These are phyloP conservation scores for Torulaspora pretoriensis DNA, from an alignment of 1,139 yeast species.

Conservation along the genomic window DNA sequence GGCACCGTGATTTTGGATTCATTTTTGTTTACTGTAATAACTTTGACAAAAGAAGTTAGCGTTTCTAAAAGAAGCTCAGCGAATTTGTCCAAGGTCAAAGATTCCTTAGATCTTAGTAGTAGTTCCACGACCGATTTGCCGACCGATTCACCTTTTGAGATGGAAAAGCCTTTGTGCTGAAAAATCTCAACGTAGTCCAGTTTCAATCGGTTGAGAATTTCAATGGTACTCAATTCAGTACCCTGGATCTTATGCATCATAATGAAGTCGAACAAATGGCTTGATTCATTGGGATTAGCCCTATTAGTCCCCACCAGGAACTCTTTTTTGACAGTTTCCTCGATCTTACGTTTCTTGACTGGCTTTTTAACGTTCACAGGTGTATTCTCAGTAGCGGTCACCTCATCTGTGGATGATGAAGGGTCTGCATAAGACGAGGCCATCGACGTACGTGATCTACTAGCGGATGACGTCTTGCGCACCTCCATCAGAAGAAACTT, in stretches of 20 bases:
- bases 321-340: constrained; percentile 21
- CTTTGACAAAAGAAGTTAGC: constrained; percentile 35
- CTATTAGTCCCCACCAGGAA: constrained; percentile 22
- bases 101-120: constrained; percentile 21
- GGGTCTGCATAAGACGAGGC: constrained; percentile 8
- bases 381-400: constrained; percentile 8
- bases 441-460: constrained; percentile 10
- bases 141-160: constrained; percentile 34
- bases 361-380: constrained; percentile 30
- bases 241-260: constrained; percentile 46
- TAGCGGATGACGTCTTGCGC: constrained; percentile 21
- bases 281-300: constrained; percentile 38
- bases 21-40: constrained; percentile 25
- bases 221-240: constrained; percentile 45
- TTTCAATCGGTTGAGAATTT: constrained; percentile 47
- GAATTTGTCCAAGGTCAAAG: constrained; percentile 25
- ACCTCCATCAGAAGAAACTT: constrained; percentile 52
- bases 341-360: constrained; percentile 26
- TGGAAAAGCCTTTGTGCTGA: constrained; percentile 35
- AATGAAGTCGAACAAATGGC: constrained; percentile 40
- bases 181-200: constrained; percentile 38
- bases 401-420: constrained; percentile 7
- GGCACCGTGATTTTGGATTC: constrained; percentile 43
- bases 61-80: constrained; percentile 39
- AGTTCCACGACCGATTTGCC: constrained; percentile 26